Percentiles rank a stretch among this genome's conserved stretches.
These are phyloP conservation scores for Endotrypanum monterogeii DNA, from an alignment of 208 protist genomes.

Conservation along the genomic window DNA sequence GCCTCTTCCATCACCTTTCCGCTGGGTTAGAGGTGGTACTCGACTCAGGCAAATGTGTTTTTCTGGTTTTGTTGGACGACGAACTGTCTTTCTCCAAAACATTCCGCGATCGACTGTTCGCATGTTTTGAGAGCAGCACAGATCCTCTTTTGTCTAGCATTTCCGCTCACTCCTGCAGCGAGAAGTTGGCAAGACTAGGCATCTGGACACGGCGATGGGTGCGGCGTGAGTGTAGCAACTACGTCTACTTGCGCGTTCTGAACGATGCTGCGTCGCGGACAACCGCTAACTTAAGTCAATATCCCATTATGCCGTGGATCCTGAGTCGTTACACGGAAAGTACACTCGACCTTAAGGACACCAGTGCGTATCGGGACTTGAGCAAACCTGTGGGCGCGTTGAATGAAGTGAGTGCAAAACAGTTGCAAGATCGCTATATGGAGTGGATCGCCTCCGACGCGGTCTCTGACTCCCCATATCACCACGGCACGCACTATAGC, in stretches of 20 bases:
- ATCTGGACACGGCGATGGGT: conserved; percentile 71
- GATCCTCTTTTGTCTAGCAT: conserved; percentile 36
- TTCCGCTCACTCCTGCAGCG: conserved; percentile 33
- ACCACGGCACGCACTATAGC: conserved; percentile 98
- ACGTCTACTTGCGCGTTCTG: conserved; percentile 87
- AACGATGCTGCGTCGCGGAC: conserved; percentile 92
- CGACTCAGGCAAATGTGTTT: conserved; percentile 54
- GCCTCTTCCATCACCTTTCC: conserved; percentile 70
- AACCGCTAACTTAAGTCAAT: conserved; percentile 91
- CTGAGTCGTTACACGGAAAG: conserved; percentile 74
- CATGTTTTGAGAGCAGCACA: conserved; percentile 29
- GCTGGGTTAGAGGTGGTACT: conserved; percentile 65
- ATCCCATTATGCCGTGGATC: conserved; percentile 96
- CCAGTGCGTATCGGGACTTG: conserved; percentile 87
- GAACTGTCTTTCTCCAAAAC: conserved; percentile 66
- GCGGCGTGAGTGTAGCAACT: conserved; percentile 85
- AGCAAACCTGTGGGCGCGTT: conserved; percentile 96
- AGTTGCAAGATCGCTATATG: conserved; percentile 76
- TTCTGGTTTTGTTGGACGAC: conserved; percentile 67
- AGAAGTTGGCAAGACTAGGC: conserved; percentile 42
- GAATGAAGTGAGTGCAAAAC: conserved; percentile 53
- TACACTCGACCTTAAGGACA: conserved; percentile 76
- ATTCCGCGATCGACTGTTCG: conserved; percentile 38
- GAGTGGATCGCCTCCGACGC: conserved; percentile 66
- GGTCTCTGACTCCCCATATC: conserved; percentile 80